Percentiles rank a stretch among this genome's conserved stretches.
Conservation (phyloP, 75 land plant species). For the Azolla pinnata region DNA sequence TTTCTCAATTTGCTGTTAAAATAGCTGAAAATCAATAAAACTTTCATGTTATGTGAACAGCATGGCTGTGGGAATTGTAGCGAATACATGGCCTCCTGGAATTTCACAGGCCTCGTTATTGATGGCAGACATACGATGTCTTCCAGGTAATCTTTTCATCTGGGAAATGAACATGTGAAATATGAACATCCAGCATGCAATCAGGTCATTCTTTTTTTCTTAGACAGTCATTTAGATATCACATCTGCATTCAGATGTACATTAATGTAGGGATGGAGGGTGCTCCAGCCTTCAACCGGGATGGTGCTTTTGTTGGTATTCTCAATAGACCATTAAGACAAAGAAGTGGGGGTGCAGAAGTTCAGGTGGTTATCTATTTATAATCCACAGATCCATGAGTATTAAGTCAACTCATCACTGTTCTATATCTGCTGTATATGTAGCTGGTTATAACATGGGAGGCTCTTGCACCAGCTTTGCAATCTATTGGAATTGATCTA, state of each 20-base stretch:
- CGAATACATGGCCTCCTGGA: slow-evolving; percentile 62
- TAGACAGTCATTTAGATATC: too few species aligned
- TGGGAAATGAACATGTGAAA: too few species aligned
- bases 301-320: slow-evolving; percentile 56
- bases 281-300: slow-evolving; percentile 62
- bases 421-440: slow-evolving; percentile 9
- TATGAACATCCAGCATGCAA: too few species aligned
- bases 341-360: slow-evolving; percentile 57
- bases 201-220: too few species aligned
- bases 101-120: slow-evolving; percentile 39
- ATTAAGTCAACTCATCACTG: too few species aligned
- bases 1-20: too few species aligned
- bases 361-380: slow-evolving; percentile 61
- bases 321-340: slow-evolving; percentile 63
- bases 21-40: too few species aligned
- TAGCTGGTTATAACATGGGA: slow-evolving; percentile 82
- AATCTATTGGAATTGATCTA: slow-evolving; percentile 13
- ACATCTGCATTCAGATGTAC: too few species aligned
- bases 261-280: slow-evolving; percentile 90
- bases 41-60: slow-evolving; percentile 24
- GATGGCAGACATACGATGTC: slow-evolving; percentile 85
- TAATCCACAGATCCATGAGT: too few species aligned
- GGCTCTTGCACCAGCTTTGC: slow-evolving; percentile 45
- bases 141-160: slow-evolving; percentile 55
- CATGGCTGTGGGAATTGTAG: slow-evolving; percentile 57